These are phyloP conservation scores for Euphorbia pulcherrima DNA, from an alignment of 345 rosid genomes.

Conservation along the genomic window DNA sequence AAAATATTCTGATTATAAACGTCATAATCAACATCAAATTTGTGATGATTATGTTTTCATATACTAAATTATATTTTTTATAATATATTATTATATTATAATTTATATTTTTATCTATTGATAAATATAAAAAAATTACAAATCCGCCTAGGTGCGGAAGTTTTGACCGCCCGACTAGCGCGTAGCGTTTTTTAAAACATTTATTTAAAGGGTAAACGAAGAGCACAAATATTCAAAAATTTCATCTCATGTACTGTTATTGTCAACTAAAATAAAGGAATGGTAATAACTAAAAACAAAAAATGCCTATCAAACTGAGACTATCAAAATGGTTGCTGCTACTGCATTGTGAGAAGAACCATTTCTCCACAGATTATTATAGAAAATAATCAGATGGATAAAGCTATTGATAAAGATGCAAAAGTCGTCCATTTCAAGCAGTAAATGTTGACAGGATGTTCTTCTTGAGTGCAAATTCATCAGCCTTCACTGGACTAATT, in stretches of 20 bases:
- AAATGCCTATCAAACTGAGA: slow-evolving; percentile 1
- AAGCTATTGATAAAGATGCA: slow-evolving; percentile 1
- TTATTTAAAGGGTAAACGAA: not conserved
- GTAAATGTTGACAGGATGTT: slow-evolving; percentile 53
- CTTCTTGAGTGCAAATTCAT: slow-evolving; percentile 76
- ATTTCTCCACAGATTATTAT: not conserved
- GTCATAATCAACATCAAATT: too few relatives aligned
- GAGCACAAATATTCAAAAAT: not conserved
- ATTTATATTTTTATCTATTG: too few relatives aligned
- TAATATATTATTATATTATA: too few relatives aligned
- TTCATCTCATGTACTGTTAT: slow-evolving; percentile 9
- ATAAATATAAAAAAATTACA: too few relatives aligned
- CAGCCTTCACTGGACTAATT: slow-evolving; percentile 76
- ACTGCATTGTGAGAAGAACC: slow-evolving; percentile 8
- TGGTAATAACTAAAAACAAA: slow-evolving; percentile 13
- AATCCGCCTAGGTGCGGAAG: too few relatives aligned
- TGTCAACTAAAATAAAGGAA: not conserved
- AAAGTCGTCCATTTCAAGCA: slow-evolving; percentile 24
- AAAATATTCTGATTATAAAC: too few relatives aligned
- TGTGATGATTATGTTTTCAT: too few relatives aligned
- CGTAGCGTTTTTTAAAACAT: too few relatives aligned
- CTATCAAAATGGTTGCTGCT: slow-evolving; percentile 9
- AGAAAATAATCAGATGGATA: not conserved
- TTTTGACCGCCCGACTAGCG: too few relatives aligned
- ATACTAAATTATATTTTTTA: too few relatives aligned